Evolutionary conservation across 2,329 filamentous ascomycete species (phyloP).

Genomic region (Alternaria ventricosa): DNA sequence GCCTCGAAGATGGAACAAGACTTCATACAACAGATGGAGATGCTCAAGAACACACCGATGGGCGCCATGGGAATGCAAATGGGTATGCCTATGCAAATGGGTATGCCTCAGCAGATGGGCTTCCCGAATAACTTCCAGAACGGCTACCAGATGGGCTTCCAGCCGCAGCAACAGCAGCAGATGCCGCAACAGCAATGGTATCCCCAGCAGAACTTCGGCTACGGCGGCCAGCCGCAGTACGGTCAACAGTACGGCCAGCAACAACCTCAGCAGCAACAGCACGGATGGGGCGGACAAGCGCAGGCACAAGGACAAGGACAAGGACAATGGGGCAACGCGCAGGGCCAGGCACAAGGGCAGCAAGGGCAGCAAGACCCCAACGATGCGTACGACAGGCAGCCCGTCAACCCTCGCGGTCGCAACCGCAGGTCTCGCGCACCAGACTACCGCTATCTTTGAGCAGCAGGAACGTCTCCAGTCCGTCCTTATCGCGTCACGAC

Average conservation of each 20-base stretch:
- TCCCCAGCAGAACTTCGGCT: constrained; percentile 62
- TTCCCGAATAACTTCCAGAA: constrained; percentile 2
- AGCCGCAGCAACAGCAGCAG: constrained; percentile 9
- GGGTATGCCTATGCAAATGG: constrained; percentile 18
- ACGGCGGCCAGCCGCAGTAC: constrained; percentile 11
- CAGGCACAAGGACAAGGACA: background rate
- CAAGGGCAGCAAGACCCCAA: constrained; percentile 11
- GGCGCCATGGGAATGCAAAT: constrained; percentile 24
- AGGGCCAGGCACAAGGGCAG: background rate
- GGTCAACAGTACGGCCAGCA: constrained; percentile 8
- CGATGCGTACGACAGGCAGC: constrained; percentile 90
- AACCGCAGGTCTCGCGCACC: constrained; percentile 81
- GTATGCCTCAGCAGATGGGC: constrained; percentile 13
- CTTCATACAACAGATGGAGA: constrained; percentile 56
- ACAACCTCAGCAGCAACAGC: constrained; percentile 19
- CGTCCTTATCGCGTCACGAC: constrained; percentile 1
- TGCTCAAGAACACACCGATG: constrained; percentile 52
- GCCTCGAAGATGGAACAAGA: constrained; percentile 46
- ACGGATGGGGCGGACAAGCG: constrained; percentile 12
- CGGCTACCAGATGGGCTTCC: constrained; percentile 20
- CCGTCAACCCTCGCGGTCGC: constrained; percentile 89
- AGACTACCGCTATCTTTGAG: constrained; percentile 63
- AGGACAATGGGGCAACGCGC: constrained; percentile 10
- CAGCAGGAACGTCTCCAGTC: background rate
- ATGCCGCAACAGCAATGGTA: constrained; percentile 27